These are phyloP conservation scores for Naganishia sp. DNA, from an alignment of 1,284 basidiomycete species.

Conservation along the genomic window DNA sequence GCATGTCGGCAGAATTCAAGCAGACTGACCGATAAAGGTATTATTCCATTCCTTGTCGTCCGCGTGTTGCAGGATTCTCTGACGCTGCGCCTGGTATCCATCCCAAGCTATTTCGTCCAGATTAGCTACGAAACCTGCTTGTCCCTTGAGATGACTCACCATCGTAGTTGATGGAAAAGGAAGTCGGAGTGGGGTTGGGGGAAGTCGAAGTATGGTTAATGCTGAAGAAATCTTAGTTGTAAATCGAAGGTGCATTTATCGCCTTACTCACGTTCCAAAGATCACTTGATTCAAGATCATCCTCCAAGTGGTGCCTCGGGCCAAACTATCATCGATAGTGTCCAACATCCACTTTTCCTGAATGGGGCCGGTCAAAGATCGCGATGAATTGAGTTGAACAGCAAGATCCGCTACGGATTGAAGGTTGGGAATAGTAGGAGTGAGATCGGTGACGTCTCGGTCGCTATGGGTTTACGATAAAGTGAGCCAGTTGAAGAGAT, in stretches of 20 bases:
- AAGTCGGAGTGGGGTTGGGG: slow-evolving; percentile 50
- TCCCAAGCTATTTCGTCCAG: slow-evolving; percentile 58
- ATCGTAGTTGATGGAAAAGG: slow-evolving; percentile 37
- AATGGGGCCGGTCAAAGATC: slow-evolving; percentile 63
- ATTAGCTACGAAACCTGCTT: background rate
- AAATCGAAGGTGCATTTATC: slow-evolving; percentile 60
- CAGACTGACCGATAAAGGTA: slow-evolving; percentile 41
- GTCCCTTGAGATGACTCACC: slow-evolving; percentile 20
- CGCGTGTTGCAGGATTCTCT: slow-evolving; percentile 61
- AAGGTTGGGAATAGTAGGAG: slow-evolving; percentile 64
- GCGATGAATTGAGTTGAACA: slow-evolving; percentile 54
- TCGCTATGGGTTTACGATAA: slow-evolving; percentile 44
- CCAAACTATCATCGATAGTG: slow-evolving; percentile 28
- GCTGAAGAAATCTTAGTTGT: slow-evolving; percentile 50
- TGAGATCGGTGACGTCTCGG: slow-evolving; percentile 62
- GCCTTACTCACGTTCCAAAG: slow-evolving; percentile 58
- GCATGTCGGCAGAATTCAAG: too few relatives aligned
- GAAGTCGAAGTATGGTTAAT: slow-evolving; percentile 51
- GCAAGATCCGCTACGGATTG: slow-evolving; percentile 58
- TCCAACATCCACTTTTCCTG: slow-evolving; percentile 64
- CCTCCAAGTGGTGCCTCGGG: slow-evolving; percentile 27
- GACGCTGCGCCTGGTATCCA: slow-evolving; percentile 63
- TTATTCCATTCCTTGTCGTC: slow-evolving; percentile 61
- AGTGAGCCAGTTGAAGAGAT: too few relatives aligned
- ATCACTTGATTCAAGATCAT: slow-evolving; percentile 54